Conservation (phyloP, 176 grass and related monocot species). For the Cenchrus purpureus region DNA sequence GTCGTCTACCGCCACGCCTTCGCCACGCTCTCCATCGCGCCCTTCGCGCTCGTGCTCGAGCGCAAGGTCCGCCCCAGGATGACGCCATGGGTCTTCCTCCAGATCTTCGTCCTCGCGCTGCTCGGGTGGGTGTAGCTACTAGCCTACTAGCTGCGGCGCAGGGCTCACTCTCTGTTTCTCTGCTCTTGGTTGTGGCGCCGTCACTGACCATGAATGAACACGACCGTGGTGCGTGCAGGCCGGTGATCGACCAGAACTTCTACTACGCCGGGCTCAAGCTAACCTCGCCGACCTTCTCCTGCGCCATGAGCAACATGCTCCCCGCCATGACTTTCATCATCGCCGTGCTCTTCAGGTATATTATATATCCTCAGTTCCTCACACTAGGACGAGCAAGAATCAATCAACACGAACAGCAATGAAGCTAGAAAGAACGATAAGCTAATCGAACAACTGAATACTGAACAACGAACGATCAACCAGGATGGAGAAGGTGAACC, state of each 20-base stretch:
- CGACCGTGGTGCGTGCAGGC: conserved; percentile 32
- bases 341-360: conserved; percentile 85
- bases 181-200: neutral
- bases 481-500: conserved; percentile 94
- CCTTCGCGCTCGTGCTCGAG: conserved; percentile 92
- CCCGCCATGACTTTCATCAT: conserved; percentile 96
- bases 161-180: neutral
- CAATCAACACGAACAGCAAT: neutral
- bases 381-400: neutral
- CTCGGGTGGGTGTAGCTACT: conserved; percentile 56
- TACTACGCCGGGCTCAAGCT: conserved; percentile 96
- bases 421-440: neutral
- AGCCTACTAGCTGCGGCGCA: too few species aligned
- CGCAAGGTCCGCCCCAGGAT: conserved; percentile 79
- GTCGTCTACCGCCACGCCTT: conserved; percentile 99
- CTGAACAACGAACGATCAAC: neutral
- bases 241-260: conserved; percentile 97
- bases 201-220: neutral
- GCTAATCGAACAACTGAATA: neutral
- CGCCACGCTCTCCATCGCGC: conserved; percentile 96
- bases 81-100: conserved; percentile 56
- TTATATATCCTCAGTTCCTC: too few species aligned
- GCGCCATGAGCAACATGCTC: conserved; percentile 99
- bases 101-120: conserved; percentile 86
- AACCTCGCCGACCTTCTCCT: conserved; percentile 97